Evolutionary conservation across 2,329 filamentous ascomycete species (phyloP), one percentile per base, ranked within the genome.

Genomic region (Fusarium avenaceum): DNA sequence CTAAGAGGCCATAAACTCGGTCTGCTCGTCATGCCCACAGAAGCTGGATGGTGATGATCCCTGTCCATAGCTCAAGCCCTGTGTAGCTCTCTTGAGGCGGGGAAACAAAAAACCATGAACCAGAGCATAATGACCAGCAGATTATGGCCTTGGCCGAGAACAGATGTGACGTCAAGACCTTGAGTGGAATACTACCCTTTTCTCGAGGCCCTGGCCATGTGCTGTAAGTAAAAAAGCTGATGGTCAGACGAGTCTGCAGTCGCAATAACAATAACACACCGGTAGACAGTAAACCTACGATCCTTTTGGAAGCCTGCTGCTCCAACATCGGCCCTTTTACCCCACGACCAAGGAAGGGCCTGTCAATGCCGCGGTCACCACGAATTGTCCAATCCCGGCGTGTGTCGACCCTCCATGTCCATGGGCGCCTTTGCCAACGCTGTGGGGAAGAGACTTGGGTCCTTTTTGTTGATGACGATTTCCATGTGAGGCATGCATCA

Each of bases 271-370:
- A 30, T 30, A 30, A 30, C 9, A 30, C 28, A 30, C 28, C 28
- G 28, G 28, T 38, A 15, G 8, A n/a, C 5, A 4, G 7, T 24
- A 35, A 30, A 40, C 42, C 30, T 46, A 38, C 20, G 38, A 38
- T 53, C 44, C 20, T 24, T 24, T 33, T 43, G 42, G 44, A n/a
- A n/a, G 40, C 30, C 39, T 51, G 50, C 43, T 49, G 50, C 43
- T 49, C 33, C 19, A 63, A 35, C 59, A 68, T 70, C 67, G 67
- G 67, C 67, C 67, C 67, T 70, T 70, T 70, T 70, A 65, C 67
- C 67, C 67, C 66, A 63, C 45, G 66, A 55, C 40, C 56, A 58
- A 57, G 66, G 59, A 58, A 57, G 66, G 59, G 24, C 42, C 20
- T 52, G 46, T 43, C 49, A 46, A 50, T 67, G 63, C 63, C 49